Evolutionary conservation across 371 early-diverging fungal species (phyloP), one percentile per base, ranked within the genome.

Genomic region (Zychaea mexicana): DNA sequence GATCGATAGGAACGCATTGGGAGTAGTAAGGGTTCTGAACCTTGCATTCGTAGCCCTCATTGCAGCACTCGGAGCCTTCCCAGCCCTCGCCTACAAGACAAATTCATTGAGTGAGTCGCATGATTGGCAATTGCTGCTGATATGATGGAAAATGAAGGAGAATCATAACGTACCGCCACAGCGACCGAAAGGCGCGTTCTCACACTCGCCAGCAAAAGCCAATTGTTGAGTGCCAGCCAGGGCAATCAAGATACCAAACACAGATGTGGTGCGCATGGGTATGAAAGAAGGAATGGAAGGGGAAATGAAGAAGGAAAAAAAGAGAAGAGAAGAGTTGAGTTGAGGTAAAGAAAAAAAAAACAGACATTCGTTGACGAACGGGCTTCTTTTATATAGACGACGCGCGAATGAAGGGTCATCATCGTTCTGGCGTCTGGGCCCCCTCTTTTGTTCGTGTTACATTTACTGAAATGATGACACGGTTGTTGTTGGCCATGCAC

Each of bases 11-110:
- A 33, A 60, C 61, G 26, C 61, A 60, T 52, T 60, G 61, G 13
- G 47, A 52, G 27, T 60, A 60, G 33, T 60, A 60, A 22, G 45
- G 19, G 32, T 60, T 60, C 52, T 60, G 61, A n/a, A 49, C 52
- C 52, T 21, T 60, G 61, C 61, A 60, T 10, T 49, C 45, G 26
- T 60, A 60, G 12, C 61, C 61, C 26, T 46, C 61, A n/a, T 49
- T 49, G 28, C 61, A 60, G 27, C 52, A 60, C 10, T 22, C 38
- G 33, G 46, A 47, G 33, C 61, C 61, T 13, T 30, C 38, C 30
- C 28, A 60, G 19, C 52, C 61, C 17, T 49, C 30, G 38, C 57
- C 57, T 57, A 33, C 33, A 26, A 22, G n/a, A 22, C 5, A 15
- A 9, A 45, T 19, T 19, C 5, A 45, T 17, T 45, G 45, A 45